Evolutionary conservation across 208 protist species (phyloP), one percentile per base, ranked within the genome.

Genomic region (Acanthamoeba sp.): DNA sequence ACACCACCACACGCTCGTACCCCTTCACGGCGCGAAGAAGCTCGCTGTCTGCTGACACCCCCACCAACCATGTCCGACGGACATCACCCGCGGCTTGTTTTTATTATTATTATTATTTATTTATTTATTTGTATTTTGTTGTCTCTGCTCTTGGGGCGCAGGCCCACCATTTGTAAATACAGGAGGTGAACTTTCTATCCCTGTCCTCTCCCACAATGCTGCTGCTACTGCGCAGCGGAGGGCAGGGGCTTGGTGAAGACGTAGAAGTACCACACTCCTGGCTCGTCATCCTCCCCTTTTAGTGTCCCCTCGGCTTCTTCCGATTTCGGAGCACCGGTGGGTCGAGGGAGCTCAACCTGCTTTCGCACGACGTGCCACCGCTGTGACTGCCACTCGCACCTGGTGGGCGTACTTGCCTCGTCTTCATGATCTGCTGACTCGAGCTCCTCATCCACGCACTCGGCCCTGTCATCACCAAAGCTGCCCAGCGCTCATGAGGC

Each of bases 391-490:
- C 16, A 40, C 24, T n/a, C 32, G 4, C 78, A 87, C 45, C 12
- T 12, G 9, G 27, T 32, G 22, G 6, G 24, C 6, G 16, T 32
- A 9, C 10, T 9, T 32, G 29, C 12, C 22, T 36, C 71, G 18
- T 7, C 27, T 38, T 59, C n/a, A n/a, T 14, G 45, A 80, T 38
- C 71, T 7, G n/a, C n/a, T n/a, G 29, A 6, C 9, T 50, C 48
- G 14, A 87, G 27, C 45, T 87, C 45, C 5, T 55, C 78, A 24
- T 87, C 78, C 2, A 87, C 78, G 24, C 42, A 87, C 27, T 87
- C 78, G 20, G 78, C 78, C 27, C 78, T 50, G 48, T 87, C 78
- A 38, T 87, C 78, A 62, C 38, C 78, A 36, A 87, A 87, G 45
- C 78, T 87, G 62, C 20, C n/a, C n/a, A n/a, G n/a, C n/a, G n/a